These are phyloP conservation scores for Esteya vermicola DNA, from an alignment of 2,329 filamentous ascomycete species.

Conservation along the genomic window DNA sequence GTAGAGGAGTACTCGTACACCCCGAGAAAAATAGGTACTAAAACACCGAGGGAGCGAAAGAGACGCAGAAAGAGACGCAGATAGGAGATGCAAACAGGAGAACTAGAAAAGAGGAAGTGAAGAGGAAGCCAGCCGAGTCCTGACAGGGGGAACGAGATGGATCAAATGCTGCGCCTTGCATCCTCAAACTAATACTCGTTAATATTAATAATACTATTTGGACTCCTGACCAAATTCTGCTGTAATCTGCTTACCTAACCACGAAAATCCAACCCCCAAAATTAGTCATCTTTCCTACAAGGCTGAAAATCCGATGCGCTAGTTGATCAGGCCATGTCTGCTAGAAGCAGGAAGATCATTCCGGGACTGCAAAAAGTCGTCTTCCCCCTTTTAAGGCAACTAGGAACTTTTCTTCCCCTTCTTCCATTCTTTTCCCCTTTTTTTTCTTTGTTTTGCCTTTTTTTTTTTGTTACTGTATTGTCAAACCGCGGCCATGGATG, in stretches of 20 bases:
- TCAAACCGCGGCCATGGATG: constrained; percentile 8
- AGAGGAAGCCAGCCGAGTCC: not conserved
- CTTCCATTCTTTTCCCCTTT: not conserved
- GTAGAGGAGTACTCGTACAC: no score
- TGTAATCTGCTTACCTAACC: no score
- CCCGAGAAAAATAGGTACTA: no score
- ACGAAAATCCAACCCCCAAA: no score
- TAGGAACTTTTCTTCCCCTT: not conserved
- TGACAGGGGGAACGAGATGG: not conserved
- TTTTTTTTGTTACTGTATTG: no score
- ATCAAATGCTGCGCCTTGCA: not conserved
- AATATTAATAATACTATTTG: not conserved
- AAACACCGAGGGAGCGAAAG: no score
- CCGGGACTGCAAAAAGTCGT: no score
- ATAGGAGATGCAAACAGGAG: no score
- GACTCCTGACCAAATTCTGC: no score
- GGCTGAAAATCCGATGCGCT: not conserved
- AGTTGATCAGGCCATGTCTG: not conserved
- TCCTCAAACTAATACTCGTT: not conserved
- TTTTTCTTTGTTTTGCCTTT: not conserved
- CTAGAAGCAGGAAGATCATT: no score
- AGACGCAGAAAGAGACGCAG: no score
- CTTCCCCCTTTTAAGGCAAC: no score
- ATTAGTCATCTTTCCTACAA: not conserved
- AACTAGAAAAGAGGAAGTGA: not conserved